A percentile compares a stretch with the other conserved stretches of the same genome.
Conservation (phyloP, 83 land plant genomes). For the Picea abies region DNA sequence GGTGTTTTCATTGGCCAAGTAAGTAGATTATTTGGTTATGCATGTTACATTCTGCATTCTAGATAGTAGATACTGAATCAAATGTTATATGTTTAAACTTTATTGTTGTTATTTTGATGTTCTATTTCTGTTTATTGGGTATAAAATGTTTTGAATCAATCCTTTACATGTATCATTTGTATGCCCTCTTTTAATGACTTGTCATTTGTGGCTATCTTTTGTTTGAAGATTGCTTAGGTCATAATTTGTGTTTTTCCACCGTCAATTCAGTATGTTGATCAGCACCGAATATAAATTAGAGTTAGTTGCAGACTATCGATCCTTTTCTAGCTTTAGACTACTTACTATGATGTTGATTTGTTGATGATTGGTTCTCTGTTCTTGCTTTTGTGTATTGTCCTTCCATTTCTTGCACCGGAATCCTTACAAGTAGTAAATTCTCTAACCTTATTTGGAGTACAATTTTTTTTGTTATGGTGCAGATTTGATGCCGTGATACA, state of each 20-base stretch:
- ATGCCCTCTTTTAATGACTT: background rate
- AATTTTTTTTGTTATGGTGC: constrained; percentile 2
- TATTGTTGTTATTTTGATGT: background rate
- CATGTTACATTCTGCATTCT: constrained; percentile 1
- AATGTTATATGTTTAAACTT: background rate
- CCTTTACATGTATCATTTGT: background rate
- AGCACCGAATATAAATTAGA: background rate
- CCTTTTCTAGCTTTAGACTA: background rate
- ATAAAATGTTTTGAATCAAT: background rate
- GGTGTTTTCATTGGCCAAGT: constrained; percentile 61
- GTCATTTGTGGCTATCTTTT: background rate
- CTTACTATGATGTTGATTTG: background rate
- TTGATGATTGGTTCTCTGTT: background rate
- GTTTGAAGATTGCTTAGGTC: constrained; percentile 1
- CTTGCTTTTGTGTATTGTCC: background rate
- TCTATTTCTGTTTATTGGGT: background rate
- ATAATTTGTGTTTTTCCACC: background rate
- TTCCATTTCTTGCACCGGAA: background rate
- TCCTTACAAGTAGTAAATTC: background rate
- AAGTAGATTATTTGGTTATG: constrained; percentile 18
- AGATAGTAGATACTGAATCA: background rate
- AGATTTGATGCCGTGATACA: constrained; percentile 79
- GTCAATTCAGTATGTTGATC: background rate
- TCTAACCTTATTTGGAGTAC: background rate
- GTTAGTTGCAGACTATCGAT: background rate